Evolutionary conservation across 345 rosid species (phyloP).

Genomic region (Microthlaspi erraticum): DNA sequence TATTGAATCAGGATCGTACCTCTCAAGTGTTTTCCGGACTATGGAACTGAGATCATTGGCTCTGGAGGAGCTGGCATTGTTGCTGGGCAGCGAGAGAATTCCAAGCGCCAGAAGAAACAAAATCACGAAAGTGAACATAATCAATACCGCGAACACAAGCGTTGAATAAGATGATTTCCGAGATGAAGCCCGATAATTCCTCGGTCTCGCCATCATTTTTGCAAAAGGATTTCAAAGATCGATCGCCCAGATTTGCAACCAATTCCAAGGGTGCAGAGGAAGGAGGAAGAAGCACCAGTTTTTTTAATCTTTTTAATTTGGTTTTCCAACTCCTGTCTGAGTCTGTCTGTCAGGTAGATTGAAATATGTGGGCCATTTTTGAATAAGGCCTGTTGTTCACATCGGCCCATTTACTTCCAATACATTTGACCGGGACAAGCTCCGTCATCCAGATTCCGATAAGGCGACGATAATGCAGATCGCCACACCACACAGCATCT

Average conservation of each 20-base stretch:
- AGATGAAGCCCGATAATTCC: constrained; percentile 58
- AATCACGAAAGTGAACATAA: constrained; percentile 66
- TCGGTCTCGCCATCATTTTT: constrained; percentile 61
- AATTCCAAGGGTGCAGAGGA: not conserved
- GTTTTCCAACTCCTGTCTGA: too few relatives aligned
- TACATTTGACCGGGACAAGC: constrained; percentile 21
- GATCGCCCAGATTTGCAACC: constrained; percentile 23
- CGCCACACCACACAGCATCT: constrained; percentile 36
- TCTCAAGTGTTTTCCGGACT: constrained; percentile 48
- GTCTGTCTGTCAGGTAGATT: too few relatives aligned
- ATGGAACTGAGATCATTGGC: constrained; percentile 85
- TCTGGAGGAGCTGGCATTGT: constrained; percentile 49
- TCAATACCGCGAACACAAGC: constrained; percentile 55
- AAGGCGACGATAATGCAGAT: constrained; percentile 37
- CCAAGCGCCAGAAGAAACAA: constrained; percentile 78
- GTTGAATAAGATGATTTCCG: constrained; percentile 68
- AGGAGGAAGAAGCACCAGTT: constrained; percentile 4
- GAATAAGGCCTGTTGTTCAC: not conserved
- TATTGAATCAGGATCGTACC: constrained; percentile 37
- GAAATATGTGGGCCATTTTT: not conserved
- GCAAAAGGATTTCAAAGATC: constrained; percentile 13
- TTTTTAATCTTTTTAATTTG: not conserved
- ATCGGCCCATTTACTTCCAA: not conserved
- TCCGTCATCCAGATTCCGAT: constrained; percentile 27
- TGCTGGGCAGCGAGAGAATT: constrained; percentile 71